Evolutionary conservation across 163 green algal species (phyloP).

Genomic region (Chlorella variabilis): DNA sequence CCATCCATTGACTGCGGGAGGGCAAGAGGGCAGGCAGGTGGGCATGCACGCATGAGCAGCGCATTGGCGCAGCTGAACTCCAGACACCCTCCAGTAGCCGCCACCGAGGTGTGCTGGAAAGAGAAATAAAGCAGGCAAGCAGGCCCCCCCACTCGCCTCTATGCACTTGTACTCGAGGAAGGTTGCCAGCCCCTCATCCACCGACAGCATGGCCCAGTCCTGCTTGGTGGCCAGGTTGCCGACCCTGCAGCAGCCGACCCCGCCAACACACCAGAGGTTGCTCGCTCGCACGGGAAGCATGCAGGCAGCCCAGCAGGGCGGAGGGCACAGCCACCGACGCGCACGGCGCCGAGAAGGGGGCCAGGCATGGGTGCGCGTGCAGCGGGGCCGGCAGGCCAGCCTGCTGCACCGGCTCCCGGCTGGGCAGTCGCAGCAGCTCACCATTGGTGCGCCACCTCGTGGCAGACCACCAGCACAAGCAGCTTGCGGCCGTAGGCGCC

Average conservation of each 20-base stretch:
- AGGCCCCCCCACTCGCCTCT: neutral
- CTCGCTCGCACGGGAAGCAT: too few species aligned
- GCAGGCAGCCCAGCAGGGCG: too few species aligned
- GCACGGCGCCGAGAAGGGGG: too few species aligned
- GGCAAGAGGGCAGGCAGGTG: too few species aligned
- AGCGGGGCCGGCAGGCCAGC: too few species aligned
- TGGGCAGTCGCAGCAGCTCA: neutral
- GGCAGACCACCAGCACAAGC: conserved; percentile 61
- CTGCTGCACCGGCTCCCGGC: too few species aligned
- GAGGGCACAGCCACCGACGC: too few species aligned
- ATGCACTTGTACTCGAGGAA: conserved; percentile 71
- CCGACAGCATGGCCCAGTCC: conserved; percentile 48
- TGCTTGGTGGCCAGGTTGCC: conserved; percentile 62
- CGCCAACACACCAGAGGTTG: neutral
- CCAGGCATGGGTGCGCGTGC: too few species aligned
- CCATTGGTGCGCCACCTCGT: conserved; percentile 73
- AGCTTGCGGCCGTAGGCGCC: conserved; percentile 38
- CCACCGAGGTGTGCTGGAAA: neutral
- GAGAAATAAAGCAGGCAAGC: too few species aligned
- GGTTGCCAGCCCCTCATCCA: conserved; percentile 67
- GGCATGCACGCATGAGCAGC: too few species aligned
- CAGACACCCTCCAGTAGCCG: neutral
- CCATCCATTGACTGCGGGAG: neutral
- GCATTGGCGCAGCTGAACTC: too few species aligned
- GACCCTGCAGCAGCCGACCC: conserved; percentile 31